Conservation (phyloP, 148 eudicot species). For the Chenopodium formosanum region DNA sequence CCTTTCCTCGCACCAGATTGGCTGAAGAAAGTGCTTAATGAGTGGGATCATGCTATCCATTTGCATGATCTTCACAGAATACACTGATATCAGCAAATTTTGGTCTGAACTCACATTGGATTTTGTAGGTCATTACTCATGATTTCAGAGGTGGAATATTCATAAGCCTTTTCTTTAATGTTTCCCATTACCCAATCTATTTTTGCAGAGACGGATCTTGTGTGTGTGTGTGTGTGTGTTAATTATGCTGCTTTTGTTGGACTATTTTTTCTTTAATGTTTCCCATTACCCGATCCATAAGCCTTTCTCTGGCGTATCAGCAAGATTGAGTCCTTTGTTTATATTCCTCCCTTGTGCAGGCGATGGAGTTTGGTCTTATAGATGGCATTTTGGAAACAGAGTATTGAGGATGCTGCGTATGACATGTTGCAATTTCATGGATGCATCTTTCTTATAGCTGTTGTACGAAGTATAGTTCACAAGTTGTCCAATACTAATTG, state of each 20-base stretch:
- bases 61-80: neutral
- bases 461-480: conserved; percentile 16
- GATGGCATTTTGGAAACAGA: conserved; percentile 86
- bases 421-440: neutral
- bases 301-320: neutral
- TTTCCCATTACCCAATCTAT: neutral
- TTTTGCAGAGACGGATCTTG: too few relatives aligned
- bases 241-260: neutral
- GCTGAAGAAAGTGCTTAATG: too few relatives aligned
- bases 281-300: too few relatives aligned
- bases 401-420: conserved; percentile 31
- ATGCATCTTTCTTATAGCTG: neutral
- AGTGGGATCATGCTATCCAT: neutral
- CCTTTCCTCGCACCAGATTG: too few relatives aligned
- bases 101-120: neutral
- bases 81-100: neutral
- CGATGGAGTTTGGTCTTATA: conserved; percentile 83
- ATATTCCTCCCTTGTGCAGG: conserved; percentile 42
- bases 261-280: too few relatives aligned
- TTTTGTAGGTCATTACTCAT: neutral
- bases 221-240: neutral
- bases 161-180: too few relatives aligned
- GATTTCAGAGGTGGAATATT: neutral
- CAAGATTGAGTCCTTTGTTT: neutral
- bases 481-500: neutral